Base-by-base conservation (phyloP, 148 eudicot genomes). In the Salicornia ramosissima region DNA sequence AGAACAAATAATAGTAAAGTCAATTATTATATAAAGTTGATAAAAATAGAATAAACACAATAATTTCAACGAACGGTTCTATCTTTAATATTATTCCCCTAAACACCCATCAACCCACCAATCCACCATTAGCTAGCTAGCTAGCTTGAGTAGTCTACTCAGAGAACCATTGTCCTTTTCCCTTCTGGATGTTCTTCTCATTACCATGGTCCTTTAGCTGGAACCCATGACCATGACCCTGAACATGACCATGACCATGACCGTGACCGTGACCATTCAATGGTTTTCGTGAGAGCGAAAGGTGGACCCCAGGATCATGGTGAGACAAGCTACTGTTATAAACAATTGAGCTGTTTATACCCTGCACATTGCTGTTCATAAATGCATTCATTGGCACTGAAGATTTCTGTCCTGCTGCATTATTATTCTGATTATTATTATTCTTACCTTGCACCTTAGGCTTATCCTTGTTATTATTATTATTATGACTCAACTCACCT, bases 301-400 rank as follows among this genome's bases (percentile, higher is more conserved):
- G 25, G 69, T 74, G 84, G 30, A 81, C 64, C 19, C 87, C 96
- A 0, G 89, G 88, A 73, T 87, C 86, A 43, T 81, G 77, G 69
- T 83, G 82, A 49, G 81, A 64, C 34, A 53, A 67, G 52, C 54
- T 72, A 30, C 50, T 47, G 39, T 87, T 79, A 62, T 31, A 69
- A 24, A 87, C 24, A 25, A 87, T 75, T 28, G 86, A 87, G 68
- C 82, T 77, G 70, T 83, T 87, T 19, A 82, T 70, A 50, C 86
- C 81, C 66, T 88, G 93, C 24, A 86, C 90, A 33, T 88, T 86
- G 82, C 85, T 86, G 69, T 88, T 88, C 73, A 82, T 52, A 70
- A 47, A 79, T 31, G 80, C 71, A 62, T 63, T 71, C 83, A 76
- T 68, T 0, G 81, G 77, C 9, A 52, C 25, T 22, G 58, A 6